Base-by-base conservation (phyloP, 345 rosid genomes). In the Carallia brachiata region DNA sequence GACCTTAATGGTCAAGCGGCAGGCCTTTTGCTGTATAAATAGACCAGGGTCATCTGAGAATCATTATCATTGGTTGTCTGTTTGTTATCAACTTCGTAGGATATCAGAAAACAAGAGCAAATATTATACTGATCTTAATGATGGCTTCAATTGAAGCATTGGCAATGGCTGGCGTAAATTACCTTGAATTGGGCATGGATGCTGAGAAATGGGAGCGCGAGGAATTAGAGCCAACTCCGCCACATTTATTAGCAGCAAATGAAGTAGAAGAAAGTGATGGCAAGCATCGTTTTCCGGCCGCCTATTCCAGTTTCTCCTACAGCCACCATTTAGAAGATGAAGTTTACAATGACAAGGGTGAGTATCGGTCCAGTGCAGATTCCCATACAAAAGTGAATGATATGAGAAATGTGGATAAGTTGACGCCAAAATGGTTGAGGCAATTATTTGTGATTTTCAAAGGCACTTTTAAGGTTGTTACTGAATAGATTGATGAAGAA, bases 141-240 rank as follows among this genome's bases (percentile, higher is more conserved):
- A 62, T 77, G 69, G 69, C 66, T 67, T 80, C 84, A 0, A 34
- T 82, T 52, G 86, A 85, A 66, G 83, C 84, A 52, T 69, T 85
- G 77, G 86, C 86, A 36, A 85, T 85, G 86, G 80, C 83, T 0
- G 86, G 84, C 36, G 36, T 7, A 15, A 82, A 77, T 36, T 80
- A 62, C 73, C n/a, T 48, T 28, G 81, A 67, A 65, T 77, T 71
- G 76, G 84, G 80, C 27, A 54, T 76, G 54, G 66, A 73, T 59
- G 53, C 60, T 13, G 79, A 80, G 52, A 68, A 85, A 66, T 77
- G 80, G 84, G 83, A 78, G 76, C 61, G 34, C 34, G 60, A 78
- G 57, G 84, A 78, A 6, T 70, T 62, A 0, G 54, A 40, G 65
- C 23, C 27, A 0, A 67, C 69, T 28, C 78, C 72, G 0, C 67